These are phyloP conservation scores for Dovyalis caffra DNA, from an alignment of 345 rosid genomes.

Conservation along the genomic window DNA sequence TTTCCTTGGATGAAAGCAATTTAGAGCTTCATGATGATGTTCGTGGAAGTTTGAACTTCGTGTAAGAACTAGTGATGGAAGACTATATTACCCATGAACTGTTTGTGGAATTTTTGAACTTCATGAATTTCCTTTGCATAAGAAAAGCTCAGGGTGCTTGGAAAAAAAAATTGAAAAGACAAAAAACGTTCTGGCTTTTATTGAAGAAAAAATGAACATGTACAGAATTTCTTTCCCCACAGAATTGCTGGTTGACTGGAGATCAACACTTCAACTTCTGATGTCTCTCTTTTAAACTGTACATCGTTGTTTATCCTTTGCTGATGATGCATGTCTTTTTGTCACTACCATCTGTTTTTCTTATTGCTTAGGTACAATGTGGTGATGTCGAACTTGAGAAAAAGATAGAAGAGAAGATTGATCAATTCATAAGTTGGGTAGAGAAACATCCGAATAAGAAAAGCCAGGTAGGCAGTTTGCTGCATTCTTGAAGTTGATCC, in stretches of 20 bases:
- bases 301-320: neutral
- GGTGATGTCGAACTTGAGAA: slow-evolving; percentile 84
- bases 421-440: slow-evolving; percentile 81
- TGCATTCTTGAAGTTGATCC: neutral
- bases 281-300: neutral
- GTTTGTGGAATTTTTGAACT: no score
- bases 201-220: no score
- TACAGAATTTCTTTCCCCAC: no score
- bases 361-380: slow-evolving; percentile 67
- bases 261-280: no score
- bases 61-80: neutral
- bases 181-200: no score
- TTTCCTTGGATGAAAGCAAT: neutral
- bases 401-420: slow-evolving; percentile 93
- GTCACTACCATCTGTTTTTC: neutral
- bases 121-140: no score
- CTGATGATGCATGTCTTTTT: neutral
- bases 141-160: no score
- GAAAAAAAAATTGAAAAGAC: no score
- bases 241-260: no score
- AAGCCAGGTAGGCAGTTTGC: slow-evolving; percentile 59
- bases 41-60: neutral
- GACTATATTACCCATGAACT: neutral
- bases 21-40: neutral
- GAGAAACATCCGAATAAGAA: slow-evolving; percentile 96